Conservation (phyloP, 129 eudicot species). For the Arctium minus region DNA sequence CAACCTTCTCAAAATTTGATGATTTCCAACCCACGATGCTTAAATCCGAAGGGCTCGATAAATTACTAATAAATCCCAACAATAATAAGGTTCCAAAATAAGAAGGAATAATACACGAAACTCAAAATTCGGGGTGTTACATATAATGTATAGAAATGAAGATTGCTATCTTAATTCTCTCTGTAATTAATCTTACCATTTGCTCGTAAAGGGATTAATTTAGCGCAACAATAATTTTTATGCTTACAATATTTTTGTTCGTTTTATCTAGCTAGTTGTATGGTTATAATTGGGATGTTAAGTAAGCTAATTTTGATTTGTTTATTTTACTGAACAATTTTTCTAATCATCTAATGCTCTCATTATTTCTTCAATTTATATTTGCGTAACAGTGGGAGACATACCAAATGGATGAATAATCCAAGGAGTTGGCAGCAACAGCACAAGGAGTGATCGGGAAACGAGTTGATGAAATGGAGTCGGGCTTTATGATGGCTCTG, state of each 20-base stretch:
- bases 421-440: constrained; percentile 87
- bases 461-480: constrained; percentile 96
- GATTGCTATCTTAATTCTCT: too few species aligned
- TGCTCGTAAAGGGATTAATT: too few species aligned
- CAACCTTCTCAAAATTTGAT: too few species aligned
- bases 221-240: too few species aligned
- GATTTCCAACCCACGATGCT: too few species aligned
- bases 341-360: background rate
- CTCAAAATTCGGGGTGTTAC: too few species aligned
- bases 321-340: background rate
- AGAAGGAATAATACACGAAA: too few species aligned
- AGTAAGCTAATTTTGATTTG: background rate
- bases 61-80: too few species aligned
- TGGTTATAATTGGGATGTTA: background rate
- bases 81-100: too few species aligned
- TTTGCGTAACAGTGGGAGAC: constrained; percentile 65
- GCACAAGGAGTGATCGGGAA: constrained; percentile 99
- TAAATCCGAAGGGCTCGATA: too few species aligned
- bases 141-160: too few species aligned
- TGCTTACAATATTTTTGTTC: background rate
- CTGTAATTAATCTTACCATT: too few species aligned
- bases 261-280: background rate
- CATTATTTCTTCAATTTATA: background rate
- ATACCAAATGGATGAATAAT: constrained; percentile 94
- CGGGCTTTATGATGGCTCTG: constrained; percentile 97